phyloP scores from a whole-genome alignment of 345 rosid species.

The Zanthoxylum bungeanum region DNA sequence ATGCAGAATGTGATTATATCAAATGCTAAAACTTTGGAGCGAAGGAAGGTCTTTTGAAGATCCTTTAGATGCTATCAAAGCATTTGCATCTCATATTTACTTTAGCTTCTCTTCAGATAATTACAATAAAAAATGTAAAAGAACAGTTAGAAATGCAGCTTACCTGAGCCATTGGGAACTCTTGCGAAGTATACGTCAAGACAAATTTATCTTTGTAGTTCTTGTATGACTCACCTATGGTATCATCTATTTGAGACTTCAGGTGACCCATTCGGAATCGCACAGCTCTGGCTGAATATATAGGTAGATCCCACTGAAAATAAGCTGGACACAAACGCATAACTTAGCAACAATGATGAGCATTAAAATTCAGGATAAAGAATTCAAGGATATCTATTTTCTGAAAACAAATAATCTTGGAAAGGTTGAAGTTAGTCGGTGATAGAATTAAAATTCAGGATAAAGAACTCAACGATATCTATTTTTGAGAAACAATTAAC shows the following conservation, averaged over 20 bases:
- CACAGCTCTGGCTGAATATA: conserved; percentile 76
- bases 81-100: too few relatives aligned
- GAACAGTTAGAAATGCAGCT: conserved; percentile 8
- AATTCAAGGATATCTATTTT: too few relatives aligned
- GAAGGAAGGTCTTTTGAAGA: too few relatives aligned
- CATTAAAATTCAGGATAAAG: too few relatives aligned
- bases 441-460: too few relatives aligned
- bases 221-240: conserved; percentile 27
- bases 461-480: background rate
- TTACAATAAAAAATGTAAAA: background rate
- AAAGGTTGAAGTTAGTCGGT: too few relatives aligned
- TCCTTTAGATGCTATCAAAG: too few relatives aligned
- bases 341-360: conserved; percentile 17
- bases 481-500: conserved; percentile 30
- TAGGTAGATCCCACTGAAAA: conserved; percentile 67
- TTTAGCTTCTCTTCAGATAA: too few relatives aligned
- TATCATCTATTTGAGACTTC: conserved; percentile 24
- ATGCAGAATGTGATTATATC: too few relatives aligned
- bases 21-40: too few relatives aligned
- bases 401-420: too few relatives aligned
- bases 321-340: conserved; percentile 49
- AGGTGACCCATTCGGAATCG: conserved; percentile 71
- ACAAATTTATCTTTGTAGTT: conserved; percentile 38
- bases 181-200: conserved; percentile 84
- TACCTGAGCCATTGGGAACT: conserved; percentile 95